These are phyloP conservation scores for Candida coleopterorum DNA, from an alignment of 805 yeast genomes.

Conservation along the genomic window DNA sequence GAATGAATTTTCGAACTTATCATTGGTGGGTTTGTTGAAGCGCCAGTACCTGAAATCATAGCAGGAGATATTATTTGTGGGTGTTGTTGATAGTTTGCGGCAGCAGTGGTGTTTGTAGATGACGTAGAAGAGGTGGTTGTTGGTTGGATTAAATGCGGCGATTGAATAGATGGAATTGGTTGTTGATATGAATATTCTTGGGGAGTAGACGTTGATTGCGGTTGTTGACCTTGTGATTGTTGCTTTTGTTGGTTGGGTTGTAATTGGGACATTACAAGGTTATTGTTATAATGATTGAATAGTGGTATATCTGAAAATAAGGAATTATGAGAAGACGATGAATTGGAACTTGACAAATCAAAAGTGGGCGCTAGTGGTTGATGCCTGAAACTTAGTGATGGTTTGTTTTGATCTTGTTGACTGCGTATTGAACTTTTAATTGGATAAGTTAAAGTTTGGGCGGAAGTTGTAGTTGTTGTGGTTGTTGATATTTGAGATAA, in stretches of 20 bases:
- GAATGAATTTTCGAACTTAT: conserved; percentile 9
- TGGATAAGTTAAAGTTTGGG: not conserved
- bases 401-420: not conserved
- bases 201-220: not conserved
- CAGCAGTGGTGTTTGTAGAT: not conserved
- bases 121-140: not conserved
- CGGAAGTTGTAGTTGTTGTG: not conserved
- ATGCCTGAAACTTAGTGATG: not conserved
- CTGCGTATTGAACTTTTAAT: not conserved
- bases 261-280: not conserved
- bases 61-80: not conserved
- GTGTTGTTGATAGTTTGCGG: conserved; percentile 6
- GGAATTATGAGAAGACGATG: not conserved
- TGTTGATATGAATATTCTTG: conserved; percentile 1
- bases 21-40: conserved; percentile 8
- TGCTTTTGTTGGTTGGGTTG: not conserved
- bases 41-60: conserved; percentile 8
- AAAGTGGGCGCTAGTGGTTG: too few relatives aligned
- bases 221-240: not conserved
- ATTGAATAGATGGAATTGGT: not conserved
- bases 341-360: not conserved
- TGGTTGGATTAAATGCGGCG: not conserved
- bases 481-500: not conserved
- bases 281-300: too few relatives aligned
- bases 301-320: not conserved